Percentiles rank a stretch among this genome's conserved stretches.
These are phyloP conservation scores for Thalassia testudinum DNA, from an alignment of 116 monocot species.

Conservation along the genomic window DNA sequence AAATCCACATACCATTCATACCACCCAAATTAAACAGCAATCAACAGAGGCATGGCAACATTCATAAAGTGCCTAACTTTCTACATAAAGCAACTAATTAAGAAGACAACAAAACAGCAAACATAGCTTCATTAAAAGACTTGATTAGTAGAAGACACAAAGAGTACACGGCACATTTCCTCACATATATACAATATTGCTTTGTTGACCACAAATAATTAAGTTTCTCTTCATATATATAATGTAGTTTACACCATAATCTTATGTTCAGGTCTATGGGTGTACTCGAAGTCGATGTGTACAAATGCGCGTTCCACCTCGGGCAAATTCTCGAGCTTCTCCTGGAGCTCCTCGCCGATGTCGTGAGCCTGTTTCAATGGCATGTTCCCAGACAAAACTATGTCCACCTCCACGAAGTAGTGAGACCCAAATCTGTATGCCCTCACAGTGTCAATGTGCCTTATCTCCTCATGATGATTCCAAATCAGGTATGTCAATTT, in stretches of 20 bases:
- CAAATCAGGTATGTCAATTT: constrained; percentile 82
- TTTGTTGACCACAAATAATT: too few species aligned
- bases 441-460: constrained; percentile 80
- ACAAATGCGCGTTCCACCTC: constrained; percentile 89
- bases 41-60: too few species aligned
- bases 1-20: too few species aligned
- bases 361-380: constrained; percentile 56
- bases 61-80: too few species aligned
- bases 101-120: too few species aligned
- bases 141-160: too few species aligned
- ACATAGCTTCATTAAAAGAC: too few species aligned
- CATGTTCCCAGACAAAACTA: constrained; percentile 62
- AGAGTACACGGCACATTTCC: too few species aligned
- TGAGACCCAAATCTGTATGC: constrained; percentile 68
- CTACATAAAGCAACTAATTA: too few species aligned
- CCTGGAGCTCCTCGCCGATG: constrained; percentile 70
- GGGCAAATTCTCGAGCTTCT: constrained; percentile 72
- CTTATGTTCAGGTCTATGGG: constrained; percentile 79
- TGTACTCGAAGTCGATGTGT: constrained; percentile 80
- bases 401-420: constrained; percentile 88
- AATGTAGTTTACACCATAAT: constrained; percentile 20
- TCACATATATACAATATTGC: too few species aligned
- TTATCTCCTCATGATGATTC: constrained; percentile 68
- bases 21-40: too few species aligned
- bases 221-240: too few species aligned